Base-by-base conservation (phyloP, 2,329 filamentous ascomycete species). In the Triangularia verruculosa region DNA sequence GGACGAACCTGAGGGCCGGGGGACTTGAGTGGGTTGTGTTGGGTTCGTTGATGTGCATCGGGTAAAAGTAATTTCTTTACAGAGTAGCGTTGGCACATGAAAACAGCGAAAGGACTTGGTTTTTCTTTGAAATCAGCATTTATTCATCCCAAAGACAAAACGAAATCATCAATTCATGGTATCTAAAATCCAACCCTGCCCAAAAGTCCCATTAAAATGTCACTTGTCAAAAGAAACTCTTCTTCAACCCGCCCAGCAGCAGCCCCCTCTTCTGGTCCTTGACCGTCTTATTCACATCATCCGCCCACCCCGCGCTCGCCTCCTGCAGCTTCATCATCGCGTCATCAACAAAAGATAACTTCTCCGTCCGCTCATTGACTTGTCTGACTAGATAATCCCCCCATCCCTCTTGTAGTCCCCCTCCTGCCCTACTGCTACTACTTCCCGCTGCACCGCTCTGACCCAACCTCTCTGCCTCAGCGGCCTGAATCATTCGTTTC, bases 341-440 rank as follows among this genome's bases (percentile, higher is more conserved):
- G 71, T 98, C 94, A 2, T 89, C 90, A 77, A 94, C 89, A 4
- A 96, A 80, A 53, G 89, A 90, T 63, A 99, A 79, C 72, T 89
- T 92, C 78, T 98, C 92, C 0, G 95, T 97, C 58, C 95, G 81
- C 77, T 98, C 93, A 70, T 96, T 93, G 54, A 99, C 77, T 75
- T 96, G 92, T 34, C 93, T 84, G 9, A 90, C 88, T 76, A 98
- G 87, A 73, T 96, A 98, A 52, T 92, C 88, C 71, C 86, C 86
- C 86, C 86, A 89, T 0, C 85, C 85, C 69, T 96, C 88, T 64
- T 84, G 79, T 4, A 67, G 70, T 13, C n/a, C 13, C 34, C 17
- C 9, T 34, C 3, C 32, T 28, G 17, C 12, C n/a, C n/a, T 20
- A 22, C 15, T 47, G 8, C 66, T 60, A 13, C 73, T 72, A 62